These are phyloP conservation scores for Hemileccinum rubropunctum DNA, from an alignment of 768 basidiomycete species.

Conservation along the genomic window DNA sequence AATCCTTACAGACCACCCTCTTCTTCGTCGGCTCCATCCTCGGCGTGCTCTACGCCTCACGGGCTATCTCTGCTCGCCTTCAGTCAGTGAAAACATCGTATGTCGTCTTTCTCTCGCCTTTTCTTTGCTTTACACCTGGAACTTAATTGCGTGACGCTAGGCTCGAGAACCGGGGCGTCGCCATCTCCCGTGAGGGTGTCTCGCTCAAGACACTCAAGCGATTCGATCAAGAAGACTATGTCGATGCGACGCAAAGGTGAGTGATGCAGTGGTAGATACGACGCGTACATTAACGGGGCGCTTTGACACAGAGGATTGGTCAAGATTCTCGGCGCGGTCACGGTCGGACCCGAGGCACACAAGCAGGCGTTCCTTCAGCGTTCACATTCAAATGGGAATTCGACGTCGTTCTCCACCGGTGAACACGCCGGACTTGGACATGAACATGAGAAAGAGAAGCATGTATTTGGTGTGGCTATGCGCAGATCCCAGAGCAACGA, in stretches of 20 bases:
- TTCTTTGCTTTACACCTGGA: background rate
- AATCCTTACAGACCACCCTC: slow-evolving; percentile 40
- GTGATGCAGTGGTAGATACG: background rate
- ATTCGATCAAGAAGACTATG: slow-evolving; percentile 60
- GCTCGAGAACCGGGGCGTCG: slow-evolving; percentile 54
- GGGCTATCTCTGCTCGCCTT: slow-evolving; percentile 40
- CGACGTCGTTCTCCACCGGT: background rate
- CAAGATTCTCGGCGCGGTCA: slow-evolving; percentile 48
- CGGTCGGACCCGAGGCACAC: slow-evolving; percentile 27
- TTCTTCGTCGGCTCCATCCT: slow-evolving; percentile 47
- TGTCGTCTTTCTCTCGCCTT: slow-evolving; percentile 23
- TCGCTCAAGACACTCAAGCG: slow-evolving; percentile 61
- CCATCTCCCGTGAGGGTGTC: slow-evolving; percentile 58
- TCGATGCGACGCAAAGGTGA: slow-evolving; percentile 70
- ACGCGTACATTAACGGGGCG: background rate
- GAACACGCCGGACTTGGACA: background rate
- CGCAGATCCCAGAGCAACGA: slow-evolving; percentile 6
- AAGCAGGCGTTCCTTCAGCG: slow-evolving; percentile 9
- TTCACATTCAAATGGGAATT: background rate
- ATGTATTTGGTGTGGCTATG: slow-evolving; percentile 1
- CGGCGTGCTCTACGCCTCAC: slow-evolving; percentile 37
- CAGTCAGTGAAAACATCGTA: slow-evolving; percentile 56
- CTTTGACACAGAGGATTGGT: slow-evolving; percentile 44
- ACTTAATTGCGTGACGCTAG: background rate
- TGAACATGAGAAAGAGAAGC: background rate